Evolutionary conservation across 768 basidiomycete species (phyloP).

Genomic region (Phlebiopsis flavidoalba): DNA sequence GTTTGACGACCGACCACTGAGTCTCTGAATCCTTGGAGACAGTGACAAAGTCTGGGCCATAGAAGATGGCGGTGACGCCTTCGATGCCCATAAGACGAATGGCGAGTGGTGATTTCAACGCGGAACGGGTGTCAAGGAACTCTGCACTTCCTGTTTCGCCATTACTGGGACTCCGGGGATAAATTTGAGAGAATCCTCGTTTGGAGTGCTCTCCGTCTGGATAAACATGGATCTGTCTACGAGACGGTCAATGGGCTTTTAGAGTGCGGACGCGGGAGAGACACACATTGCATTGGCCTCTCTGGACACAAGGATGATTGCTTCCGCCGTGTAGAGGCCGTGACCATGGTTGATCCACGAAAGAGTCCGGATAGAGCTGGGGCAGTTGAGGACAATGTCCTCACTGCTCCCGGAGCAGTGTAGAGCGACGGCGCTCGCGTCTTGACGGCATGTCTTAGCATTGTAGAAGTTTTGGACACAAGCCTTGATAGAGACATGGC

Average conservation of each 20-base stretch:
- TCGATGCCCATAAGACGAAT: constrained; percentile 92
- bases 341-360: constrained; percentile 29
- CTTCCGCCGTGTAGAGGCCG: constrained; percentile 23
- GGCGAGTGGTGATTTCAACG: constrained; percentile 91
- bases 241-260: not conserved
- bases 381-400: constrained; percentile 14
- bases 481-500: constrained; percentile 12
- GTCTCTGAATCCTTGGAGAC: constrained; percentile 87
- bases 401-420: not conserved
- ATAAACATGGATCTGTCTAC: constrained; percentile 93
- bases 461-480: constrained; percentile 11
- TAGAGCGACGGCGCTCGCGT: not conserved
- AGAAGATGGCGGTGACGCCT: constrained; percentile 86
- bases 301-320: constrained; percentile 1
- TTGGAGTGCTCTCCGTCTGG: constrained; percentile 96
- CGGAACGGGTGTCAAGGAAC: constrained; percentile 85
- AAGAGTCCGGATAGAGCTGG: constrained; percentile 19
- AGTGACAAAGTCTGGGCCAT: constrained; percentile 97
- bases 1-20: constrained; percentile 88
- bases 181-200: constrained; percentile 96
- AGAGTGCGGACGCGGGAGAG: not conserved
- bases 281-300: constrained; percentile 18
- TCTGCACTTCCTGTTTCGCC: constrained; percentile 81
- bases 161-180: constrained; percentile 91
- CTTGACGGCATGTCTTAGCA: not conserved